Evolutionary conservation across 2,329 filamentous ascomycete genomes (phyloP).

Genomic region (Sclerotiophoma versabilis): DNA sequence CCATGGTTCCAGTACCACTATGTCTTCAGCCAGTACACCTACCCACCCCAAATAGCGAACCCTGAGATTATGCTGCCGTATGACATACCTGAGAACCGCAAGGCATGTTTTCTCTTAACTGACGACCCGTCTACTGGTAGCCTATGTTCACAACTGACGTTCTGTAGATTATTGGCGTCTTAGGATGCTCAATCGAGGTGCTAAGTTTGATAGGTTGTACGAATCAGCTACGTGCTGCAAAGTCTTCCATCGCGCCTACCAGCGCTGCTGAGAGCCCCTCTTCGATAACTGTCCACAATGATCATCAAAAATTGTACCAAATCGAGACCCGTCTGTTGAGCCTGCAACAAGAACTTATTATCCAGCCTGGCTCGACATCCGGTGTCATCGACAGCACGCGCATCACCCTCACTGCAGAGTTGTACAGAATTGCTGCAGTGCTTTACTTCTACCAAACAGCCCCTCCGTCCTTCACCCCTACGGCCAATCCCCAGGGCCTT

Average conservation of each 20-base stretch:
- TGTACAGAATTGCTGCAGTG: constrained; percentile 59
- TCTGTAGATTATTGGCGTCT: constrained; percentile 55
- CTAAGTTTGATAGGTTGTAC: constrained; percentile 55
- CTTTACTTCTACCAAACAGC: constrained; percentile 54
- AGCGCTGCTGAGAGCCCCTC: neutral
- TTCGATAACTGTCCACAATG: rapidly evolving
- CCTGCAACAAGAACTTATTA: constrained; percentile 35
- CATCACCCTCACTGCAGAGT: constrained; percentile 57
- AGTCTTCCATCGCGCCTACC: too few species aligned
- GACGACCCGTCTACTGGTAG: too few species aligned
- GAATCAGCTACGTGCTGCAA: constrained; percentile 39
- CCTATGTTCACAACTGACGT: neutral
- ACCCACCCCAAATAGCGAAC: constrained; percentile 36
- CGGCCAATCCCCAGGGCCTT: neutral
- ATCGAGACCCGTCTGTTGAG: constrained; percentile 28
- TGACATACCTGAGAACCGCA: neutral
- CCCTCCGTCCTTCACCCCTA: constrained; percentile 38
- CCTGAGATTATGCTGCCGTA: constrained; percentile 32
- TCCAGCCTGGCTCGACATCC: constrained; percentile 31
- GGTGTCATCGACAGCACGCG: constrained; percentile 37
- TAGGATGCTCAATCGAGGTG: constrained; percentile 58
- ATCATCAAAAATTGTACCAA: neutral
- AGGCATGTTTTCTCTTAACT: neutral
- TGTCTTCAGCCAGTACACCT: constrained; percentile 55
- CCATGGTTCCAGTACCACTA: constrained; percentile 60